Conservation (phyloP, 2,329 filamentous ascomycete species). For the Helotiales sp. region DNA sequence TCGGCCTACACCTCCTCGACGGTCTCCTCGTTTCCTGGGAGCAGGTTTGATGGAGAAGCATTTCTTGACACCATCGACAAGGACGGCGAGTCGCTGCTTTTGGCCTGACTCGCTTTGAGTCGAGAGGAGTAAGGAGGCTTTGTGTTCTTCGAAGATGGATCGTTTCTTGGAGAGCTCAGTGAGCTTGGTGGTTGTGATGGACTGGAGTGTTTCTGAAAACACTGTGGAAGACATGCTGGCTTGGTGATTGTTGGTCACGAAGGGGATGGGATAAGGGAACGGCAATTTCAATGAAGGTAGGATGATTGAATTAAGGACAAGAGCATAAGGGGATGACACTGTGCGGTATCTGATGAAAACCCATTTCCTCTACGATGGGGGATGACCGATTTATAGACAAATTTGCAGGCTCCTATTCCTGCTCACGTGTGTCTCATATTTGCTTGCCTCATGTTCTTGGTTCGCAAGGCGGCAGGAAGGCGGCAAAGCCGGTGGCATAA, state of each 20-base stretch:
- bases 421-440: not conserved
- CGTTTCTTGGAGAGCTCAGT: conserved; percentile 59
- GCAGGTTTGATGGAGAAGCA: conserved; percentile 39
- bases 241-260: not conserved
- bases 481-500: not conserved
- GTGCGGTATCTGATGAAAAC: not conserved
- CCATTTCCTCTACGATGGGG: not conserved
- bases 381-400: not conserved
- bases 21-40: conserved; percentile 22
- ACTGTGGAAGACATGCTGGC: conserved; percentile 46
- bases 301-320: not conserved
- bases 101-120: conserved; percentile 43
- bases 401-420: not conserved
- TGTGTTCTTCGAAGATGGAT: conserved; percentile 53
- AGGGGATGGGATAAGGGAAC: too few species aligned
- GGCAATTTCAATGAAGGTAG: not conserved
- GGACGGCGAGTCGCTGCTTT: conserved; percentile 44
- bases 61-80: conserved; percentile 39
- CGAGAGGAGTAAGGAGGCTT: conserved; percentile 46
- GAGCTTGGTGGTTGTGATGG: conserved; percentile 61
- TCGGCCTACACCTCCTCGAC: conserved; percentile 17
- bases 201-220: conserved; percentile 58
- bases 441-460: not conserved
- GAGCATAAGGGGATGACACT: not conserved
- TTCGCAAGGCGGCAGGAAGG: conserved; percentile 8